phyloP scores from a whole-genome alignment of 768 basidiomycete species.

The Russula brevipes region DNA sequence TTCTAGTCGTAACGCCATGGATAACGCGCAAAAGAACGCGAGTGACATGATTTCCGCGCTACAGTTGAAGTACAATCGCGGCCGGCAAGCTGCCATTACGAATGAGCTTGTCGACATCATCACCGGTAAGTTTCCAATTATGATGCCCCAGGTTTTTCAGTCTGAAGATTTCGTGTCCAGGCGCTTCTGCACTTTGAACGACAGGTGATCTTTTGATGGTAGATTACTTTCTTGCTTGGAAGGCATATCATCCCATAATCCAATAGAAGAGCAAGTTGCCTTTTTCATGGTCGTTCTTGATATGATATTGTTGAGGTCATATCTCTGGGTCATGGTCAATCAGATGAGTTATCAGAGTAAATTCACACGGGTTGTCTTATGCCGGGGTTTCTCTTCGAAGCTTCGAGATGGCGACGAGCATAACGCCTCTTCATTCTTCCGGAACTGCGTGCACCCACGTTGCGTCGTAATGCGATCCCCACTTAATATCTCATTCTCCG shows the following conservation, averaged over 20 bases:
- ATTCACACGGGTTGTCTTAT: conserved; percentile 3
- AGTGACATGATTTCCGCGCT: conserved; percentile 83
- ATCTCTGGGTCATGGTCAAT: background rate
- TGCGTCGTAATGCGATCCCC: background rate
- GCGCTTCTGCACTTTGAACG: conserved; percentile 45
- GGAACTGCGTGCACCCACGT: background rate
- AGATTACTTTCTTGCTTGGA: conserved; percentile 15
- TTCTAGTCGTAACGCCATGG: conserved; percentile 93
- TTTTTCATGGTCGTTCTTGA: conserved; percentile 1
- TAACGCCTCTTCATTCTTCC: background rate
- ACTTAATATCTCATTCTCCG: background rate
- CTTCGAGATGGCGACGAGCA: conserved; percentile 1
- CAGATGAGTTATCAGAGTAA: background rate
- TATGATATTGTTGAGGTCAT: background rate
- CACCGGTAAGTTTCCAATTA: conserved; percentile 53
- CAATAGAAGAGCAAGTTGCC: conserved; percentile 19
- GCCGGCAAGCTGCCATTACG: conserved; percentile 96
- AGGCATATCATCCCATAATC: conserved; percentile 6
- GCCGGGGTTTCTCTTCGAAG: conserved; percentile 1
- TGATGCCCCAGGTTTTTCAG: background rate
- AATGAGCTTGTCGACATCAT: conserved; percentile 93
- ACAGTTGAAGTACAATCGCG: conserved; percentile 96
- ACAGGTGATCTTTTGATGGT: background rate
- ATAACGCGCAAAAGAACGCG: conserved; percentile 99
- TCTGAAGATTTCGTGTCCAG: conserved; percentile 27